These are phyloP conservation scores for Papiliotrema nemorosa DNA, from an alignment of 1,284 basidiomycete genomes.

Conservation along the genomic window DNA sequence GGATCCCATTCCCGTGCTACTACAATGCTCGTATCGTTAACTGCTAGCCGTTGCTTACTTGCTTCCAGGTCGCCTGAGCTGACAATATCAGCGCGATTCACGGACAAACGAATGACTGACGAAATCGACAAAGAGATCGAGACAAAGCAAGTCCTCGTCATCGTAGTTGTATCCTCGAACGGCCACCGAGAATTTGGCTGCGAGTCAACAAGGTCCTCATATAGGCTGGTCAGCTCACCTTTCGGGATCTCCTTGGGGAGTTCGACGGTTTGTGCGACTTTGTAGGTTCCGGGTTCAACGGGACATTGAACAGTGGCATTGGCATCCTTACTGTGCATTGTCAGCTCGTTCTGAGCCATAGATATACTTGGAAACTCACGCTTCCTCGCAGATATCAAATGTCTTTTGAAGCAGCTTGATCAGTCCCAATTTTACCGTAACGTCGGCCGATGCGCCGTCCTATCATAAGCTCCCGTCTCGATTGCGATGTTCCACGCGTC, in stretches of 20 bases:
- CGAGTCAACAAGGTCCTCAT: neutral
- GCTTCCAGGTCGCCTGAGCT: no score
- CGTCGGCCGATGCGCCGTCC: slow-evolving; percentile 87
- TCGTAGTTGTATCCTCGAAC: slow-evolving; percentile 71
- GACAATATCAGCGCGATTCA: no score
- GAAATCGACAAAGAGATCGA: slow-evolving; percentile 67
- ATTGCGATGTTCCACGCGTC: neutral
- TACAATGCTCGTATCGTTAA: no score
- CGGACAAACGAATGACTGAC: no score
- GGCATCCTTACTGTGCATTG: slow-evolving; percentile 24
- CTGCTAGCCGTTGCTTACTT: no score
- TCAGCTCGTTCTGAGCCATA: neutral
- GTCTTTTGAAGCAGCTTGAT: slow-evolving; percentile 75
- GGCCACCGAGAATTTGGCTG: slow-evolving; percentile 80
- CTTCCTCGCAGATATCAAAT: slow-evolving; percentile 87
- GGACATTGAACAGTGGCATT: slow-evolving; percentile 46
- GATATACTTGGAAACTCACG: slow-evolving; percentile 59
- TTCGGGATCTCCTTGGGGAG: slow-evolving; percentile 84
- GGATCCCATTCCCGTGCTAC: no score
- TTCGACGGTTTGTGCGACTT: slow-evolving; percentile 70
- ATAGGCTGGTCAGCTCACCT: slow-evolving; percentile 55
- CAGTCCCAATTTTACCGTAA: slow-evolving; percentile 80
- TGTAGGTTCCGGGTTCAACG: slow-evolving; percentile 65
- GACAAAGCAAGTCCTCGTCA: slow-evolving; percentile 74
- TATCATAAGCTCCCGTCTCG: slow-evolving; percentile 50